phyloP scores from a whole-genome alignment of 768 basidiomycete genomes.

The Lactarius hatsudake region DNA sequence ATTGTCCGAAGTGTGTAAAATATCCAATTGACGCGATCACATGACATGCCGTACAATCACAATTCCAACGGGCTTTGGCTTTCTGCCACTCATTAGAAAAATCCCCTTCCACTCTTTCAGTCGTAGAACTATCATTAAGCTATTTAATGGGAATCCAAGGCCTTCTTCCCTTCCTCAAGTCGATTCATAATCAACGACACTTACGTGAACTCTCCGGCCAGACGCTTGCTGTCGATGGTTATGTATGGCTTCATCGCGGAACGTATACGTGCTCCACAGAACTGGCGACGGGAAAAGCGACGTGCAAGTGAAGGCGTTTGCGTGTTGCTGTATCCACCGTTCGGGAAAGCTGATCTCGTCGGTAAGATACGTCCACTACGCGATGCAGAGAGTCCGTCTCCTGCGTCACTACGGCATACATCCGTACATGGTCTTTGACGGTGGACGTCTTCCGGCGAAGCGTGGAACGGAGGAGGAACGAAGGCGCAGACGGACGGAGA shows the following conservation, averaged over 20 bases:
- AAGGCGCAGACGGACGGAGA: conserved; percentile 71
- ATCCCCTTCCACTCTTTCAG: neutral
- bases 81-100: neutral
- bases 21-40: neutral
- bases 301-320: conserved; percentile 61
- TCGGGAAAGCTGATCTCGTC: neutral
- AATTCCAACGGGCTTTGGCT: neutral
- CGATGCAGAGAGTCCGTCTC: conserved; percentile 88
- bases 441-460: conserved; percentile 94
- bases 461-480: conserved; percentile 83
- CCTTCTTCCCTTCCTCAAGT: conserved; percentile 84
- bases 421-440: conserved; percentile 95
- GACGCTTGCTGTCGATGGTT: conserved; percentile 89
- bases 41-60: neutral
- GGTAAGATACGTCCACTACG: conserved; percentile 90
- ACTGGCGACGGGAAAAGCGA: conserved; percentile 78
- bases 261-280: conserved; percentile 89
- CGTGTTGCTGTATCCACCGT: neutral
- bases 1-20: neutral
- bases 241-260: conserved; percentile 91
- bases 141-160: conserved; percentile 85
- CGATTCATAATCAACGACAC: conserved; percentile 76
- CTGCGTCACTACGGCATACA: conserved; percentile 79
- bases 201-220: conserved; percentile 82
- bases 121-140: neutral